phyloP scores from a whole-genome alignment of 495 filamentous ascomycete species.

The Penicillium simplicissimum region DNA sequence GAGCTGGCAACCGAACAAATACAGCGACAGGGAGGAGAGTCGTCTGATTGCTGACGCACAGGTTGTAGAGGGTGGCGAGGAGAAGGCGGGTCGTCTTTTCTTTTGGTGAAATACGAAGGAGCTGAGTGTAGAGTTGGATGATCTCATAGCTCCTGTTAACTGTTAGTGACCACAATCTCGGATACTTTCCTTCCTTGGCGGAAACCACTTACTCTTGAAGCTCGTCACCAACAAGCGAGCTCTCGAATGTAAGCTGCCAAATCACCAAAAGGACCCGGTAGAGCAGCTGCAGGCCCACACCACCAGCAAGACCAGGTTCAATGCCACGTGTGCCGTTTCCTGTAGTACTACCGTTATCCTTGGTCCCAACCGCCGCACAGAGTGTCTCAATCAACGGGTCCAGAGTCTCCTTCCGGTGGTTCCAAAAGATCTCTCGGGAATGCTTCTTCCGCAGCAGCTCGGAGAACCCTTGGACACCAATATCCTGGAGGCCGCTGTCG shows the following conservation, averaged over 20 bases:
- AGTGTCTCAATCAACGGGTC: slow-evolving; percentile 81
- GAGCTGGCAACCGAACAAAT: slow-evolving; percentile 76
- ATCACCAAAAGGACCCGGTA: slow-evolving; percentile 91
- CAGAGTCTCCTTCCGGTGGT: slow-evolving; percentile 78
- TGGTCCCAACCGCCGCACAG: slow-evolving; percentile 71
- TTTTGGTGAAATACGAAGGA: slow-evolving; percentile 90
- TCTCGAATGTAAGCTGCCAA: slow-evolving; percentile 97
- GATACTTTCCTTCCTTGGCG: not conserved
- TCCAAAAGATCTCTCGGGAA: slow-evolving; percentile 86
- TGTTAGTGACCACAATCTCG: slow-evolving; percentile 7
- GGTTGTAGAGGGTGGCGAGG: slow-evolving; percentile 83
- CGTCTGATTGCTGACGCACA: slow-evolving; percentile 70
- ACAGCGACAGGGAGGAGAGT: slow-evolving; percentile 80
- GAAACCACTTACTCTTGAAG: slow-evolving; percentile 69
- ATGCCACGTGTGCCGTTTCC: slow-evolving; percentile 62
- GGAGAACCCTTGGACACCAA: slow-evolving; percentile 90
- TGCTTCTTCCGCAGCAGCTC: slow-evolving; percentile 73
- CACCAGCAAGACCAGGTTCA: slow-evolving; percentile 70
- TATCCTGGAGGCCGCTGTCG: slow-evolving; percentile 89
- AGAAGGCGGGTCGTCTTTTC: slow-evolving; percentile 96
- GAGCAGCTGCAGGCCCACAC: slow-evolving; percentile 87
- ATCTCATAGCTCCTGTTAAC: slow-evolving; percentile 80
- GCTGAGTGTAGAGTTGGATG: slow-evolving; percentile 82
- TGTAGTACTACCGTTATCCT: slow-evolving; percentile 67
- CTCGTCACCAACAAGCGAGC: slow-evolving; percentile 76